Evolutionary conservation across 148 eudicot species (phyloP).

Genomic region (Fagopyrum homotropicum): DNA sequence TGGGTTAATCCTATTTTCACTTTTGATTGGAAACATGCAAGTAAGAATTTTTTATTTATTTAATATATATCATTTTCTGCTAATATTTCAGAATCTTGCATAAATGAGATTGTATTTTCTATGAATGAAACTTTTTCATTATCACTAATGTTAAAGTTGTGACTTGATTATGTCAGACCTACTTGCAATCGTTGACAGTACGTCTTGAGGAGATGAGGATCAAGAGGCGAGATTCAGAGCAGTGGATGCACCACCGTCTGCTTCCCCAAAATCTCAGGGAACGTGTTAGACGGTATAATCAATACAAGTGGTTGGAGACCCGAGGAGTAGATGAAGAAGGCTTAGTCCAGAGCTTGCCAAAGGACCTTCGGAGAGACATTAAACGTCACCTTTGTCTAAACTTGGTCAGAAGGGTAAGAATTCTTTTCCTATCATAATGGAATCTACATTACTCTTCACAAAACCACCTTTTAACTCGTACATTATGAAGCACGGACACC

Average conservation of each 20-base stretch:
- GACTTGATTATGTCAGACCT: not conserved
- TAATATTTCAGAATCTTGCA: not conserved
- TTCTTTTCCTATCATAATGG: not conserved
- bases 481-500: too few relatives aligned
- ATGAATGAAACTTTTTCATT: not conserved
- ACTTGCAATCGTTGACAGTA: constrained; percentile 9
- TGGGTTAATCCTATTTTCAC: constrained; percentile 12
- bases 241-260: constrained; percentile 15
- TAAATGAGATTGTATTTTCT: not conserved
- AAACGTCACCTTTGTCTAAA: constrained; percentile 14
- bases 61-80: not conserved
- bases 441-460: too few relatives aligned
- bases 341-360: constrained; percentile 13
- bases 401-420: constrained; percentile 8
- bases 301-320: constrained; percentile 13
- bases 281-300: constrained; percentile 11
- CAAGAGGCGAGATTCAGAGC: constrained; percentile 14
- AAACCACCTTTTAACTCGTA: too few relatives aligned
- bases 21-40: constrained; percentile 14
- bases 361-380: constrained; percentile 11
- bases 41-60: not conserved
- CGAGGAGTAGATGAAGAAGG: constrained; percentile 13
- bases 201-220: constrained; percentile 17
- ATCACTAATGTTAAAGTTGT: not conserved
- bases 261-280: constrained; percentile 12